Percentiles rank a stretch among this genome's conserved stretches.
Conservation (phyloP, 2,329 filamentous ascomycete genomes). For the Aspergillus texensis region DNA sequence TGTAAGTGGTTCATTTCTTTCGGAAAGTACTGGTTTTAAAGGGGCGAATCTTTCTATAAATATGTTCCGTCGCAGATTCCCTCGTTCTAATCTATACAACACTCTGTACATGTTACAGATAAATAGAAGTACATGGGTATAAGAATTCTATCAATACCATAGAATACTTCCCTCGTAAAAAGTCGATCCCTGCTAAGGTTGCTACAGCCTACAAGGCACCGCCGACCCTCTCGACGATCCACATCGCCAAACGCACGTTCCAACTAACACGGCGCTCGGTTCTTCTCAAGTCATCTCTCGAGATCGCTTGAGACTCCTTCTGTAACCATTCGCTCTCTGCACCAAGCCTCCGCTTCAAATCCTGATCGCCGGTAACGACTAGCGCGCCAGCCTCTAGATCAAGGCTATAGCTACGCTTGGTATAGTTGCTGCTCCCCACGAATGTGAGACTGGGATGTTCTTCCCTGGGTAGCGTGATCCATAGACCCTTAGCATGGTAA, state of each 20-base stretch:
- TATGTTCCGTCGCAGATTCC: too few relatives aligned
- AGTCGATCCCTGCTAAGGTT: not conserved
- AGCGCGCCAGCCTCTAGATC: constrained; percentile 89
- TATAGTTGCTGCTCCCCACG: constrained; percentile 94
- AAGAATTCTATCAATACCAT: constrained; percentile 6
- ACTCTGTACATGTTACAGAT: constrained; percentile 4
- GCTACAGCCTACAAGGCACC: constrained; percentile 69
- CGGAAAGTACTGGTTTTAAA: not conserved
- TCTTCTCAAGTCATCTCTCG: constrained; percentile 75
- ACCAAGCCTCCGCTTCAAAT: constrained; percentile 70
- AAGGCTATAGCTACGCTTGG: constrained; percentile 86
- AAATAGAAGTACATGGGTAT: constrained; percentile 19
- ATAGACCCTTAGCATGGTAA: constrained; percentile 95
- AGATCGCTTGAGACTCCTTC: constrained; percentile 69
- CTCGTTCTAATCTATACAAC: not conserved
- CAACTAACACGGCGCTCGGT: constrained; percentile 82
- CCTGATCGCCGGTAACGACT: constrained; percentile 77
- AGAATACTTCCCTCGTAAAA: not conserved
- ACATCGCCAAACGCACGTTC: constrained; percentile 87
- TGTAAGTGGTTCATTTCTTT: not conserved
- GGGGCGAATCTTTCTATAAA: not conserved
- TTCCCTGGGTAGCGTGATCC: constrained; percentile 69
- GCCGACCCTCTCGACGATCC: constrained; percentile 83
- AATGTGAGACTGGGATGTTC: constrained; percentile 74
- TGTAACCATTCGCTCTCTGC: constrained; percentile 81